Evolutionary conservation across 257 asterid genomes (phyloP).

Genomic region (Petunia axillaris): DNA sequence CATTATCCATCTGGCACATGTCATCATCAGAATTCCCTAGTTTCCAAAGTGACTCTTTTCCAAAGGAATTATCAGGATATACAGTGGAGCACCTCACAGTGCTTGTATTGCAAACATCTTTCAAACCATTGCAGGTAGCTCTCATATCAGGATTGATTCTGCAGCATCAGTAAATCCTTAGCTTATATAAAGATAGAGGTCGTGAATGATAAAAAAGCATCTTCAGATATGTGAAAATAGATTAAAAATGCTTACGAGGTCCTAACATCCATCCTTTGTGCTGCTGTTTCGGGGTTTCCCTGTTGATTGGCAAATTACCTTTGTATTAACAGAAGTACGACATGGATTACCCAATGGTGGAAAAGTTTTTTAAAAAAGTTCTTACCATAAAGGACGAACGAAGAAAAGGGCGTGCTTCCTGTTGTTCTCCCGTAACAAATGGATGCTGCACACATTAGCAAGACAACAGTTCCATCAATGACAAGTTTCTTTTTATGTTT

Average conservation of each 20-base stretch:
- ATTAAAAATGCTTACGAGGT: constrained; percentile 61
- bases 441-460: constrained; percentile 74
- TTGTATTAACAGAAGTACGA: not conserved
- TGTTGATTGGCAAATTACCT: constrained; percentile 42
- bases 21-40: constrained; percentile 82
- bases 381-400: constrained; percentile 68
- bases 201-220: constrained; percentile 18
- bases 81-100: constrained; percentile 59
- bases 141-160: constrained; percentile 63
- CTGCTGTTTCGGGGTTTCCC: constrained; percentile 62
- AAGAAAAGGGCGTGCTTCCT: constrained; percentile 57
- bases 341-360: not conserved
- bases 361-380: constrained; percentile 33
- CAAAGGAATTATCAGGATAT: constrained; percentile 56
- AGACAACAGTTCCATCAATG: constrained; percentile 21
- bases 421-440: constrained; percentile 80
- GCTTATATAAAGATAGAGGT: constrained; percentile 20
- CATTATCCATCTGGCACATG: constrained; percentile 81
- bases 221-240: constrained; percentile 11
- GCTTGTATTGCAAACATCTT: constrained; percentile 54
- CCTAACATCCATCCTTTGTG: constrained; percentile 54
- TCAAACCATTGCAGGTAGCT: constrained; percentile 66
- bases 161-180: constrained; percentile 37
- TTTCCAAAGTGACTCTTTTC: constrained; percentile 61
- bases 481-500: not conserved